Conservation (phyloP, 2,329 filamentous ascomycete genomes). For the Alternaria metachromatica region DNA sequence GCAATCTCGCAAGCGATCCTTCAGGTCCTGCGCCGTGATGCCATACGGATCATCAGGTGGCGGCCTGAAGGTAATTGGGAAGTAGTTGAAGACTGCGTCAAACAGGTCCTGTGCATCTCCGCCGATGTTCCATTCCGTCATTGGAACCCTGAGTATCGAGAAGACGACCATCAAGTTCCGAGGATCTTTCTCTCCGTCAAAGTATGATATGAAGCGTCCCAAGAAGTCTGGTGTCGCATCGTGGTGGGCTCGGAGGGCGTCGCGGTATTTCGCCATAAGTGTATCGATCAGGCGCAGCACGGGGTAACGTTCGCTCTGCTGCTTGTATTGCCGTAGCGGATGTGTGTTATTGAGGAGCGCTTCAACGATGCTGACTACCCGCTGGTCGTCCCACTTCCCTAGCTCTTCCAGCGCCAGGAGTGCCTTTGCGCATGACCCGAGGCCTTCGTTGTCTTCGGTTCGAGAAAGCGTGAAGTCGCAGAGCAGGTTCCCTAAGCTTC, state of each 20-base stretch:
- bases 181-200: slow-evolving; percentile 73
- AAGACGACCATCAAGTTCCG: slow-evolving; percentile 75
- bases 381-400: slow-evolving; percentile 65
- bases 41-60: slow-evolving; percentile 73
- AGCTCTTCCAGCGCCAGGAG: slow-evolving; percentile 65
- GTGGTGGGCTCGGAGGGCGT: slow-evolving; percentile 56
- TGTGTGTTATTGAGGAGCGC: slow-evolving; percentile 61
- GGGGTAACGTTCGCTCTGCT: slow-evolving; percentile 67
- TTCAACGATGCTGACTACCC: slow-evolving; percentile 61
- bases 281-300: slow-evolving; percentile 67
- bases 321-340: slow-evolving; percentile 66
- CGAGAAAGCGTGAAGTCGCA: slow-evolving; percentile 70
- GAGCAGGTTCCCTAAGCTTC: slow-evolving; percentile 59
- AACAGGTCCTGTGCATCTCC: slow-evolving; percentile 65
- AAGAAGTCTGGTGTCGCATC: slow-evolving; percentile 61
- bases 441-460: slow-evolving; percentile 60
- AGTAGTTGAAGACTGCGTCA: slow-evolving; percentile 74
- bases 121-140: slow-evolving; percentile 71
- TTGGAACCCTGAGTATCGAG: slow-evolving; percentile 69
- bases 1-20: slow-evolving; percentile 68
- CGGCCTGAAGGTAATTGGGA: slow-evolving; percentile 73
- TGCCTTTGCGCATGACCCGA: slow-evolving; percentile 65
- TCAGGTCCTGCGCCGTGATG: slow-evolving; percentile 72
- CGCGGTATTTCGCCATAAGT: slow-evolving; percentile 65
- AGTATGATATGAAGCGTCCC: slow-evolving; percentile 67